Conservation (phyloP, 2,329 filamentous ascomycete species). For the Botrytis byssoidea region DNA sequence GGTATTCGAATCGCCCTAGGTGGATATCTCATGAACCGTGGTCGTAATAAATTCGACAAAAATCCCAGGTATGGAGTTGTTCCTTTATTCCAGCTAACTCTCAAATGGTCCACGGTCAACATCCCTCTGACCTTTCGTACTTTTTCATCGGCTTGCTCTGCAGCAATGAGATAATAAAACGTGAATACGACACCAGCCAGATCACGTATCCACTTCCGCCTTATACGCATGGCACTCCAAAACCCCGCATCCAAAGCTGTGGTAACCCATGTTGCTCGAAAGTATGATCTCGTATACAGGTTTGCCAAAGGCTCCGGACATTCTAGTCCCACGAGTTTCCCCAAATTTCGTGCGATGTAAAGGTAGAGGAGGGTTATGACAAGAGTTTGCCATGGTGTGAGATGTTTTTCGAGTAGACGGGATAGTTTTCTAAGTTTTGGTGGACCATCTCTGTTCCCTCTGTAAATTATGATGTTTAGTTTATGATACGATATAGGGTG, state of each 20-base stretch:
- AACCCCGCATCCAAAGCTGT: slow-evolving; percentile 95
- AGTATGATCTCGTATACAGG: slow-evolving; percentile 89
- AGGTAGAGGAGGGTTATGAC: slow-evolving; percentile 86
- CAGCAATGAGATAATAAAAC: slow-evolving; percentile 85
- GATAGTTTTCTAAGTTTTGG: slow-evolving; percentile 71
- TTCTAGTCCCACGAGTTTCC: slow-evolving; percentile 85
- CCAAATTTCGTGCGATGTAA: slow-evolving; percentile 90
- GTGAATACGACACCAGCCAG: slow-evolving; percentile 81
- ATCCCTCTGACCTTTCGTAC: slow-evolving; percentile 84
- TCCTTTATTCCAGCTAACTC: slow-evolving; percentile 93
- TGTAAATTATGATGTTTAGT: slow-evolving; percentile 40
- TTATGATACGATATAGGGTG: not conserved
- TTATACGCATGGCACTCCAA: slow-evolving; percentile 96
- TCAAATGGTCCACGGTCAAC: slow-evolving; percentile 85
- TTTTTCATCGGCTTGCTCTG: slow-evolving; percentile 94
- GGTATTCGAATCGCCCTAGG: slow-evolving; percentile 83
- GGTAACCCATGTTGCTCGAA: slow-evolving; percentile 93
- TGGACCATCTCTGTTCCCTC: slow-evolving; percentile 87
- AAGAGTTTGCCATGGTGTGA: slow-evolving; percentile 88
- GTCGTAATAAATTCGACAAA: slow-evolving; percentile 70
- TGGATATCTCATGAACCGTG: slow-evolving; percentile 75
- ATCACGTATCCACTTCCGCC: slow-evolving; percentile 75
- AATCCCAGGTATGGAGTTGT: slow-evolving; percentile 81
- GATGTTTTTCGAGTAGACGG: slow-evolving; percentile 61
- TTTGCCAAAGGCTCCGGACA: slow-evolving; percentile 92